Conservation (phyloP, 805 yeast genomes). For the Spathaspora gorwiae region DNA sequence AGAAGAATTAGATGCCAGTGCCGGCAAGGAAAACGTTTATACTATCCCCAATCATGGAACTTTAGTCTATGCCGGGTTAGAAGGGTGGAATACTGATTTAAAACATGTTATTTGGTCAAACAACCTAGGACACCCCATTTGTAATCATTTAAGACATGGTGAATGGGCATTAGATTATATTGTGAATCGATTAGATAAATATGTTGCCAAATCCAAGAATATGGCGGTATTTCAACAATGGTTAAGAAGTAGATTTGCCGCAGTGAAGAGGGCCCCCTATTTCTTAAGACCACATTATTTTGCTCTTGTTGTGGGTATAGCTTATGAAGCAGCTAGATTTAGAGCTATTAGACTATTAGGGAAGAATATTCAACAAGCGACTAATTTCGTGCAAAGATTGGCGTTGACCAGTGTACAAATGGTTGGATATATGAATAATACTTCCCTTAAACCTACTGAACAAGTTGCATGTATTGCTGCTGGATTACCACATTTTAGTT, state of each 20-base stretch:
- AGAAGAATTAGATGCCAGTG: slow-evolving; percentile 81
- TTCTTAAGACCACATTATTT: slow-evolving; percentile 84
- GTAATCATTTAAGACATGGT: slow-evolving; percentile 77
- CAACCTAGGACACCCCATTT: slow-evolving; percentile 78
- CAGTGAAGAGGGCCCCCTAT: slow-evolving; percentile 65
- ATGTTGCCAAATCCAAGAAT: slow-evolving; percentile 41
- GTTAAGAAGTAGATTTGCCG: slow-evolving; percentile 61
- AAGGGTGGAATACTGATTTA: slow-evolving; percentile 82
- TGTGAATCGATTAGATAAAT: slow-evolving; percentile 56
- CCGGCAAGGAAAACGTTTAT: slow-evolving; percentile 70
- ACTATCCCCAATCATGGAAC: slow-evolving; percentile 68
- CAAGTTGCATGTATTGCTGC: slow-evolving; percentile 83
- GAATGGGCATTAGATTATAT: slow-evolving; percentile 85
- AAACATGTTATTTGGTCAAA: slow-evolving; percentile 59
- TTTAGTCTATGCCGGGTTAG: slow-evolving; percentile 82
- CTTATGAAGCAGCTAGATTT: slow-evolving; percentile 76
- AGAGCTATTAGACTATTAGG: slow-evolving; percentile 59
- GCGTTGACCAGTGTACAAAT: slow-evolving; percentile 83
- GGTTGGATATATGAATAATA: slow-evolving; percentile 68
- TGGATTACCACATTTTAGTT: slow-evolving; percentile 91
- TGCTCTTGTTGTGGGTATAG: slow-evolving; percentile 73
- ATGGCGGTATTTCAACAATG: slow-evolving; percentile 58
- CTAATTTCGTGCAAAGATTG: slow-evolving; percentile 72
- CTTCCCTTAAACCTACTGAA: slow-evolving; percentile 66
- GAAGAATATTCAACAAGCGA: slow-evolving; percentile 51